Conservation (phyloP, 179 eudicot species). For the Beta corolliflora region DNA sequence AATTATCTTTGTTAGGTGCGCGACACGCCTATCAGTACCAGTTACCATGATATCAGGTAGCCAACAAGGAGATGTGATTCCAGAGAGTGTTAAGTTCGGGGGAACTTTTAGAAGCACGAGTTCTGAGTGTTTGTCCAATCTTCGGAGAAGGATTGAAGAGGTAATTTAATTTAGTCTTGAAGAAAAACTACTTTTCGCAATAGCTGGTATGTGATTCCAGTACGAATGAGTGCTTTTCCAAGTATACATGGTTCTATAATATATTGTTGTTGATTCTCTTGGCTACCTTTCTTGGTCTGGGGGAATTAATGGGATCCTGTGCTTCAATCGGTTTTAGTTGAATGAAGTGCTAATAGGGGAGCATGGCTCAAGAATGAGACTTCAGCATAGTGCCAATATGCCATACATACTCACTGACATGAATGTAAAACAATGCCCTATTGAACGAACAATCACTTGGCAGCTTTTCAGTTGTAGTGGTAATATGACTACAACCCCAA, state of each 20-base stretch:
- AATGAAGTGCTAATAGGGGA: background rate
- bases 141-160: slow-evolving; percentile 57
- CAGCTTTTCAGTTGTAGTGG: too few relatives aligned
- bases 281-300: too few relatives aligned
- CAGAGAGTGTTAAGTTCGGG: slow-evolving; percentile 55
- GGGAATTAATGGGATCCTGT: too few relatives aligned
- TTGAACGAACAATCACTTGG: too few relatives aligned
- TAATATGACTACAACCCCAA: too few relatives aligned
- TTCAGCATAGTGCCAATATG: background rate
- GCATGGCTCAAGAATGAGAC: background rate
- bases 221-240: background rate
- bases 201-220: background rate
- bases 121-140: slow-evolving; percentile 37
- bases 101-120: slow-evolving; percentile 55
- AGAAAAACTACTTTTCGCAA: background rate
- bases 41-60: too few relatives aligned
- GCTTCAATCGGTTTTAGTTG: too few relatives aligned
- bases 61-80: slow-evolving; percentile 45
- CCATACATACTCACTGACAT: too few relatives aligned
- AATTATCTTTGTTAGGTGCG: too few relatives aligned
- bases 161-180: slow-evolving; percentile 20
- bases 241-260: background rate
- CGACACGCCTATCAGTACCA: too few relatives aligned
- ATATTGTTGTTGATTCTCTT: too few relatives aligned
- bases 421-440: too few relatives aligned